Evolutionary conservation across 2,329 filamentous ascomycete species (phyloP), one percentile per base, ranked within the genome.

Genomic region (Dothistroma septosporum): DNA sequence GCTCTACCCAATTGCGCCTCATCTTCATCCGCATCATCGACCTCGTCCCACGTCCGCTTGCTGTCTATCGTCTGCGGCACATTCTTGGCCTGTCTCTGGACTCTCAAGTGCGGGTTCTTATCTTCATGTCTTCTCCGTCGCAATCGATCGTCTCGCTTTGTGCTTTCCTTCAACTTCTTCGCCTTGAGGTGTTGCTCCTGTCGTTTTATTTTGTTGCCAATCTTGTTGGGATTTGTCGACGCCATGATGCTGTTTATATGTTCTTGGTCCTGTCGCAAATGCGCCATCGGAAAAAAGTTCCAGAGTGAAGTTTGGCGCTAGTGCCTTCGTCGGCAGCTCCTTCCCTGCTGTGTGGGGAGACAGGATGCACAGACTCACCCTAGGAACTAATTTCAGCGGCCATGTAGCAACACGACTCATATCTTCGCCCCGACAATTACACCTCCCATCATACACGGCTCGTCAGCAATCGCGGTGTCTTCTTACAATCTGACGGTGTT

Each of bases 31-130:
- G 74, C 76, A 35, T 74, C 74, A 55, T 79, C 76, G 5, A 74
- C 76, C 28, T 77, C 74, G 70, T 97, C 92, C 91, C 91, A 97
- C 33, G 91, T 86, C 74, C 94, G 86, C 80, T 96, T 96, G 69
- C 87, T 85, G 69, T 97, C 92, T 60, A 96, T 83, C 0, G 91
- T 96, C 58, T 85, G 76, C 0, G 94, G 89, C 48, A 92, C 83
- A 77, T 96, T 96, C 67, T 84, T 85, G 62, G 86, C 86, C 62
- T 93, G 80, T 69, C 94, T 85, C 66, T 88, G 84, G 63, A 85
- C 85, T 67, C 86, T 86, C 61, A 96, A 77, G 61, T 85, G 83
- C 1, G 93, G 92, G 70, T 97, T 86, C 75, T 88, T 90, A 65
- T 88, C 85, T 76, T 99, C 94, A 72, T 92, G 90, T 77, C 89